These are phyloP conservation scores for Tetracladium setigerum DNA, from an alignment of 495 filamentous ascomycete genomes.

Conservation along the genomic window DNA sequence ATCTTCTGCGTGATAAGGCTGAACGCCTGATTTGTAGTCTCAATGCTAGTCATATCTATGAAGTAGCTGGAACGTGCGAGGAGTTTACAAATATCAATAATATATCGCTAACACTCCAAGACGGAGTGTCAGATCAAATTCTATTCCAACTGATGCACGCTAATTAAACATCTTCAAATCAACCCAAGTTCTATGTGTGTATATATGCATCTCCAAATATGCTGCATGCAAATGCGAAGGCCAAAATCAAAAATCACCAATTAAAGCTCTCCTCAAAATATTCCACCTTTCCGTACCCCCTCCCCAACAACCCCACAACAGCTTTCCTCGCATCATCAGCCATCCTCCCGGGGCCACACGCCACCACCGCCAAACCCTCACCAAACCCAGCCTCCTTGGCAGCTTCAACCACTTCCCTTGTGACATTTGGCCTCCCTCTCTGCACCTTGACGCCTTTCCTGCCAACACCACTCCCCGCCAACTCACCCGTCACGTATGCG, in stretches of 20 bases:
- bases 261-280: constrained; percentile 40
- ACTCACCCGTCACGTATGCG: constrained; percentile 1
- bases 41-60: no score
- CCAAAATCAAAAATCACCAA: constrained; percentile 16
- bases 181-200: no score
- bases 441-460: not conserved
- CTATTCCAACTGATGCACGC: no score
- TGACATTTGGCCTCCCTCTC: constrained; percentile 24
- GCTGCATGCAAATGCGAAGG: no score
- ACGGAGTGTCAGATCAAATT: no score
- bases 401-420: constrained; percentile 26
- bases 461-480: constrained; percentile 11
- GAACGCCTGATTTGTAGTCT: no score
- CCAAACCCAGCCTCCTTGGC: constrained; percentile 9
- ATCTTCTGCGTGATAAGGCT: no score
- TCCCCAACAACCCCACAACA: constrained; percentile 28
- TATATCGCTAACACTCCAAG: no score
- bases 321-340: constrained; percentile 40
- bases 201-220: no score
- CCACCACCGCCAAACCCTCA: constrained; percentile 31
- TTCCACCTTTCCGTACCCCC: constrained; percentile 26
- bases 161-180: no score
- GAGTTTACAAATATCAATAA: no score
- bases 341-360: constrained; percentile 42
- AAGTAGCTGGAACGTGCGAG: no score